Evolutionary conservation across 1,284 basidiomycete genomes (phyloP).

Genomic region (Malassezia obtusa): DNA sequence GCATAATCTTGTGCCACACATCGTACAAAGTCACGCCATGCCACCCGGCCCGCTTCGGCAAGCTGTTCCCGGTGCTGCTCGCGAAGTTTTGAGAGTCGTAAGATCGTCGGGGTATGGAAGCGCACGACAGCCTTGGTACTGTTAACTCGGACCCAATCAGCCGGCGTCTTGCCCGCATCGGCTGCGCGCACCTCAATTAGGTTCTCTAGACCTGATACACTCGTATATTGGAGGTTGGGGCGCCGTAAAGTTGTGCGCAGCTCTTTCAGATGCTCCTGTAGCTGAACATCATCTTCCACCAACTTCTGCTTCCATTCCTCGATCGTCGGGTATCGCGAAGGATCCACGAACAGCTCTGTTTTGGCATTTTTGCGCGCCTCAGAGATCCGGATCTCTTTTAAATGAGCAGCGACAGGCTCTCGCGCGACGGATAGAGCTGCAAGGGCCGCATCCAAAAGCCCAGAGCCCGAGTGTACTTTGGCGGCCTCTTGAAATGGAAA

Average conservation of each 20-base stretch:
- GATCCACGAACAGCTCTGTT: constrained; percentile 64
- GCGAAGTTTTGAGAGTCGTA: constrained; percentile 61
- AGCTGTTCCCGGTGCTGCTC: constrained; percentile 70
- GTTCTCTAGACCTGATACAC: constrained; percentile 52
- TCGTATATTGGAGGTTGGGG: constrained; percentile 67
- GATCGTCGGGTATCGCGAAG: constrained; percentile 61
- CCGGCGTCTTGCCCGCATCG: constrained; percentile 65
- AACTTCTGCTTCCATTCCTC: constrained; percentile 55
- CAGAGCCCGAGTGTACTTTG: constrained; percentile 51
- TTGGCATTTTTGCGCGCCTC: constrained; percentile 63
- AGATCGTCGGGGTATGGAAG: constrained; percentile 70
- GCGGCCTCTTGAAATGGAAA: constrained; percentile 53
- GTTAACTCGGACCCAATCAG: constrained; percentile 68
- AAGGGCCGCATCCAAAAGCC: constrained; percentile 64
- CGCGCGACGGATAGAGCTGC: constrained; percentile 60
- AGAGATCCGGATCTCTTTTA: constrained; percentile 58
- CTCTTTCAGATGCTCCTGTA: constrained; percentile 64
- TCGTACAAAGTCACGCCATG: constrained; percentile 23
- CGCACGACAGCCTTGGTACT: constrained; percentile 65
- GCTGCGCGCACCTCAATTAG: constrained; percentile 56
- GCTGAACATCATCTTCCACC: constrained; percentile 60
- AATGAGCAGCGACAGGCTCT: constrained; percentile 55
- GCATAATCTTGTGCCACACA: constrained; percentile 22
- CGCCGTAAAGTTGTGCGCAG: constrained; percentile 62
- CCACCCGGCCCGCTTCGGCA: constrained; percentile 51